Conservation (phyloP, 805 yeast genomes). For the Saturnispora halmiae region DNA sequence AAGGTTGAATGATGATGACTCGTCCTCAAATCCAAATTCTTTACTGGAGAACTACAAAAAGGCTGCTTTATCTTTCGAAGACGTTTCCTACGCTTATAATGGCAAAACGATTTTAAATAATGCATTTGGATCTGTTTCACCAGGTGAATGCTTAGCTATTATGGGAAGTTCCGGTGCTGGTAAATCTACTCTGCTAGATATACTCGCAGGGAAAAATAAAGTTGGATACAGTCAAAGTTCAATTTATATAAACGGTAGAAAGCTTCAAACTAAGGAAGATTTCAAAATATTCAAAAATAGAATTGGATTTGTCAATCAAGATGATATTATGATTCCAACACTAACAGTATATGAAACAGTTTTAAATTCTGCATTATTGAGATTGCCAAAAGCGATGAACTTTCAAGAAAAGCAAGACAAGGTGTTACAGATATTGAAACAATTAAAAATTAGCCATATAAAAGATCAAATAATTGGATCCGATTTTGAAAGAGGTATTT, state of each 20-base stretch:
- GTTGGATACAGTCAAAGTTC: constrained; percentile 61
- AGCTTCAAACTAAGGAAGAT: constrained; percentile 22
- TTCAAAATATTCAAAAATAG: constrained; percentile 48
- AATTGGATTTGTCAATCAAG: constrained; percentile 94
- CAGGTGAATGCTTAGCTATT: constrained; percentile 86
- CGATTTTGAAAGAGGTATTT: constrained; percentile 82
- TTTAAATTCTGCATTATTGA: constrained; percentile 76
- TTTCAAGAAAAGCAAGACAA: constrained; percentile 61
- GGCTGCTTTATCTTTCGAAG: constrained; percentile 67
- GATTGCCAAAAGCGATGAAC: constrained; percentile 80
- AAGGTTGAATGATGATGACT: constrained; percentile 20
- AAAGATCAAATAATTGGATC: constrained; percentile 84
- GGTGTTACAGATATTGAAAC: constrained; percentile 77
- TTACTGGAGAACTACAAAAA: constrained; percentile 49
- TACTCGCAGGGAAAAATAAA: constrained; percentile 81
- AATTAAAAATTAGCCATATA: constrained; percentile 73
- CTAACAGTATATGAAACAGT: constrained; percentile 95
- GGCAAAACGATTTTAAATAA: constrained; percentile 47
- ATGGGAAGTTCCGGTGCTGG: constrained; percentile 99
- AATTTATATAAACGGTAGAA: constrained; percentile 68
- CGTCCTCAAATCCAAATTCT: constrained; percentile 17
- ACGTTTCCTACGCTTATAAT: constrained; percentile 53
- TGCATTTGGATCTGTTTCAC: constrained; percentile 68
- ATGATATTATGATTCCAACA: constrained; percentile 83
- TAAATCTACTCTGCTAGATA: constrained; percentile 86